Evolutionary conservation across 805 yeast genomes (phyloP), one percentile per base, ranked within the genome.

Genomic region (Nakazawaea siamensis): DNA sequence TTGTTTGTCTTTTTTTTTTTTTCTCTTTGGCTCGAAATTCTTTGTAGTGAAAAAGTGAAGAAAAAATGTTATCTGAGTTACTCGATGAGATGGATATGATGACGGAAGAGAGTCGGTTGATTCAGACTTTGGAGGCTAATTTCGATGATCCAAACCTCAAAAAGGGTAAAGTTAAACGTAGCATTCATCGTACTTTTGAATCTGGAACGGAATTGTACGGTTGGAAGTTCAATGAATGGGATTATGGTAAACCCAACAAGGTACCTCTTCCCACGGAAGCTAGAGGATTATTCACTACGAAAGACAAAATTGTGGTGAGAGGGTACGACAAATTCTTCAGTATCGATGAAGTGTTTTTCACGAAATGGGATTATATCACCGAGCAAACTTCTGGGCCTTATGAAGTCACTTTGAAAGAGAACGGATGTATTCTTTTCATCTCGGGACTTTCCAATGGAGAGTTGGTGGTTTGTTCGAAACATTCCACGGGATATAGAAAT

Each of bases 261-360:
- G 59, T 73, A 4, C 40, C 38, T 1, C 59, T 90, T 7, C 95
- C 96, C 0, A 65, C 75, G 4, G 59, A 75, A 34, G 94, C 97
- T 0, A 67, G 98, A 37, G 98, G 98, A 0, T 54, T 90, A 12
- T 90, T 90, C 54, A 81, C 74, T 0, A 30, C 59, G 4, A 59
- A 62, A 6, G 43, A 51, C n/a, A 45, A 40, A 9, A 80, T 92
- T 16, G 76, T 75, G 2, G 76, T 79, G 2, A 63, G 99, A 45
- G 98, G 99, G 0, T 92, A 92, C 53, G 92, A 92, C 56, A 92
- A 92, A 58, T 92, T 92, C 56, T 92, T 86, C 69, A 90, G 83
- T 50, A 62, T 86, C 3, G 72, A 66, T 42, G 98, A 92, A 52
- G 65, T 70, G 2, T 43, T 57, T 0, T 43, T 43, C 5, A 80